Evolutionary conservation across 2,329 filamentous ascomycete species (phyloP).

Genomic region (Penicillium olsonii): DNA sequence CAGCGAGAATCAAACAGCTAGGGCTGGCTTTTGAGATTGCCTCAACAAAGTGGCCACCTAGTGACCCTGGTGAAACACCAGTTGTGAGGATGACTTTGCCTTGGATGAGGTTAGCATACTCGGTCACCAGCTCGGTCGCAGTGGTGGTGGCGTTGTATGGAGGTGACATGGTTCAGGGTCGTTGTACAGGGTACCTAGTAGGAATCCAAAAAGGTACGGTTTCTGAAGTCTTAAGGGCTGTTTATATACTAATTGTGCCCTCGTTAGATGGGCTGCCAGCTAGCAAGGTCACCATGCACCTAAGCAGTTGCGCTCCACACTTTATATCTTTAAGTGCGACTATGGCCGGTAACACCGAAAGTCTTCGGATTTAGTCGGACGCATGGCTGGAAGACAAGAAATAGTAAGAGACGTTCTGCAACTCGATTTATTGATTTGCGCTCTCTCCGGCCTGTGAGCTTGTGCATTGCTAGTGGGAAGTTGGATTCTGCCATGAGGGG

Average conservation of each 20-base stretch:
- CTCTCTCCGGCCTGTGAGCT: too few relatives aligned
- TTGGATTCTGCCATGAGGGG: too few relatives aligned
- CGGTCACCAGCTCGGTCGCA: conserved; percentile 21
- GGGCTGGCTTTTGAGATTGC: conserved; percentile 38
- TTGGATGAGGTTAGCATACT: conserved; percentile 23
- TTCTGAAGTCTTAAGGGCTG: too few relatives aligned
- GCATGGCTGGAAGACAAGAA: too few relatives aligned
- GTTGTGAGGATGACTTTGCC: conserved; percentile 43
- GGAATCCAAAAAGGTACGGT: too few relatives aligned
- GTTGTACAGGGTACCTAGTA: too few relatives aligned
- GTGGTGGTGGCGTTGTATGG: conserved; percentile 19
- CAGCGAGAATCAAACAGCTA: conserved; percentile 42
- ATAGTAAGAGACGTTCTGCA: too few relatives aligned
- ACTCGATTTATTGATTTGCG: too few relatives aligned
- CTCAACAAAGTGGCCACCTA: conserved; percentile 40
- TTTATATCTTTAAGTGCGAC: neutral
- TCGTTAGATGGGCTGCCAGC: too few relatives aligned
- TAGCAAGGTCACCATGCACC: too few relatives aligned
- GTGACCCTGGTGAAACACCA: conserved; percentile 39
- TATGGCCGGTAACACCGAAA: neutral
- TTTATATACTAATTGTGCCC: neutral
- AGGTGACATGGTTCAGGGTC: conserved; percentile 5
- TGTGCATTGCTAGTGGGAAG: too few relatives aligned
- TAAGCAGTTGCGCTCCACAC: neutral
- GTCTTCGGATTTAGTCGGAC: neutral